Percentiles rank a stretch among this genome's conserved stretches.
Evolutionary conservation across 257 asterid species (phyloP).

Genomic region (Prunella vulgaris): DNA sequence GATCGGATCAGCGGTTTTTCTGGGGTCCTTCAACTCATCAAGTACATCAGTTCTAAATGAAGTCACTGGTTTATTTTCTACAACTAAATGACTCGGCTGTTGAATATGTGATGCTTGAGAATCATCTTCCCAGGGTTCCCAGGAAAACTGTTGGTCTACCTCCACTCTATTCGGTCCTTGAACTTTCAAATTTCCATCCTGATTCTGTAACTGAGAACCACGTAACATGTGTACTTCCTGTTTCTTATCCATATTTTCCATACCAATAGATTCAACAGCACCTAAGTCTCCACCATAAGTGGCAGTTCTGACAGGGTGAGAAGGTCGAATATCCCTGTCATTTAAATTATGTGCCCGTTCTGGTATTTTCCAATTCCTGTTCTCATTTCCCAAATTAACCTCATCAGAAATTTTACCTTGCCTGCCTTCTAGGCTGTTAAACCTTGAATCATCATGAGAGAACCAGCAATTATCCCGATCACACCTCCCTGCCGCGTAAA

Average conservation of each 20-base stretch:
- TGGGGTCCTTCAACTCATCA: slow-evolving; percentile 33
- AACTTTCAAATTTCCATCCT: slow-evolving; percentile 26
- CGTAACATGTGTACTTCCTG: background rate
- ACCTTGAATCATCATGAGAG: slow-evolving; percentile 57
- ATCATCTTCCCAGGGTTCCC: slow-evolving; percentile 26
- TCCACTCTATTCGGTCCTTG: slow-evolving; percentile 27
- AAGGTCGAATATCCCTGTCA: slow-evolving; percentile 22
- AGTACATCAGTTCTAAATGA: slow-evolving; percentile 30
- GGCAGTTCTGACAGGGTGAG: slow-evolving; percentile 25
- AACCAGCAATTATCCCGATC: slow-evolving; percentile 62
- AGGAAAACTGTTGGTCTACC: slow-evolving; percentile 28
- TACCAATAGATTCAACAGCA: slow-evolving; percentile 25
- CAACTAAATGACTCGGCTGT: slow-evolving; percentile 28
- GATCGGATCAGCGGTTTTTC: slow-evolving; percentile 29
- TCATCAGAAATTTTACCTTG: slow-evolving; percentile 33
- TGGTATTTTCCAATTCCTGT: slow-evolving; percentile 27
- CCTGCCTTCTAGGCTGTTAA: slow-evolving; percentile 35
- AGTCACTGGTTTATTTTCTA: slow-evolving; percentile 27
- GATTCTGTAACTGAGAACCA: slow-evolving; percentile 28
- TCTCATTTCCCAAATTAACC: slow-evolving; percentile 33
- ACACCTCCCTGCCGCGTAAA: slow-evolving; percentile 73
- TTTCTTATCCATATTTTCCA: slow-evolving; percentile 26
- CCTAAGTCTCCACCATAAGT: slow-evolving; percentile 30
- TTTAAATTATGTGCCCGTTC: slow-evolving; percentile 26
- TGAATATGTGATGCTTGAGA: slow-evolving; percentile 34